These are phyloP conservation scores for Aspergillus sojae DNA, from an alignment of 2,329 filamentous ascomycete genomes.

Conservation along the genomic window DNA sequence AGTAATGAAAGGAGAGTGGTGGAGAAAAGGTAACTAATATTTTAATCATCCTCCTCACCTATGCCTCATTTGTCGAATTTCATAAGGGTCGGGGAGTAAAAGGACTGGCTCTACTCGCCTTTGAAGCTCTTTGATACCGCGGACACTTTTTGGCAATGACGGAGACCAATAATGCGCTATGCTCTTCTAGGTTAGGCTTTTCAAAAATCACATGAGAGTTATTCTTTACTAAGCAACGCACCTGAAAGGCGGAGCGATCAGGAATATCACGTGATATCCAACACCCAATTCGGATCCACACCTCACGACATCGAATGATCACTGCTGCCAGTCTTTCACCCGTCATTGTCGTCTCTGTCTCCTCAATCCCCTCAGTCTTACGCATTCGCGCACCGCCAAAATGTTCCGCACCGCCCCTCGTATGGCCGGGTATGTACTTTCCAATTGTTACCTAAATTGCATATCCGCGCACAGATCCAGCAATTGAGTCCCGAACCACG, in stretches of 20 bases:
- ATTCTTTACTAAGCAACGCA: constrained; percentile 27
- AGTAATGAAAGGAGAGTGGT: constrained; percentile 24
- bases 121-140: constrained; percentile 11
- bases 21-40: constrained; percentile 13
- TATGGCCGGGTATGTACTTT: constrained; percentile 44
- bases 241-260: constrained; percentile 34
- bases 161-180: constrained; percentile 10
- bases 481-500: constrained; percentile 23
- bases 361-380: constrained; percentile 27
- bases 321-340: constrained; percentile 22
- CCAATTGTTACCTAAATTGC: not conserved
- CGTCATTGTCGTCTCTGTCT: constrained; percentile 30
- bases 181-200: constrained; percentile 14
- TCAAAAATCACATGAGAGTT: constrained; percentile 16
- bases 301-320: constrained; percentile 32
- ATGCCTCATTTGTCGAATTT: constrained; percentile 1
- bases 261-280: constrained; percentile 33
- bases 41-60: constrained; percentile 34
- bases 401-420: constrained; percentile 48
- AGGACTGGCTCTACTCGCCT: constrained; percentile 4
- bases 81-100: constrained; percentile 6
- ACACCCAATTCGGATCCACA: constrained; percentile 29
- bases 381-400: constrained; percentile 34
- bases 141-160: constrained; percentile 17
- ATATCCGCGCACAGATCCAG: constrained; percentile 8